Conservation (phyloP, 2,329 filamentous ascomycete species). For the Teratosphaeria viscida region DNA sequence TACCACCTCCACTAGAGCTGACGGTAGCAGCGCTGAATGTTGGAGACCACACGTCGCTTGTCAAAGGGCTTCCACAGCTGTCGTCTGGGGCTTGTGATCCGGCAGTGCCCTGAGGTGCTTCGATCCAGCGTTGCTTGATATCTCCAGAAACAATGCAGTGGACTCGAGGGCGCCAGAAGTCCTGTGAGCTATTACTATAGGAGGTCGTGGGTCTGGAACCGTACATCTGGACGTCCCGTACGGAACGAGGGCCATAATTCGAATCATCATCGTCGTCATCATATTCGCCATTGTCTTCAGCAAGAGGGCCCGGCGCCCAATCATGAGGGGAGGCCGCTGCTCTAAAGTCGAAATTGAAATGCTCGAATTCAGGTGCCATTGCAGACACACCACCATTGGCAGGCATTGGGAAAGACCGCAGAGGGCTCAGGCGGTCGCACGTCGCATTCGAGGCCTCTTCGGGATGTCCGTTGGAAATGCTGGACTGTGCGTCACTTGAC, state of each 20-base stretch:
- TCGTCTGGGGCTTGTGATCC: not conserved
- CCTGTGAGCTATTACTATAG: not conserved
- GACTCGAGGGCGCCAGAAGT: not conserved
- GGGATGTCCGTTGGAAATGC: not conserved
- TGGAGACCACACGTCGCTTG: constrained; percentile 14
- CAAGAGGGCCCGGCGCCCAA: not conserved
- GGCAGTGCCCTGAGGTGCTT: not conserved
- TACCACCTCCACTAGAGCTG: constrained; percentile 16
- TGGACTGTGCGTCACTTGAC: not conserved
- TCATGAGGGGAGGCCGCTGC: not conserved
- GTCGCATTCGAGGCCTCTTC: not conserved
- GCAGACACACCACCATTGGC: not conserved
- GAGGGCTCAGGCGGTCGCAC: not conserved
- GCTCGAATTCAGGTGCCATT: not conserved
- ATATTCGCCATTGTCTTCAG: constrained; percentile 1
- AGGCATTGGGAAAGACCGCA: not conserved
- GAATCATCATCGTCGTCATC: constrained; percentile 2
- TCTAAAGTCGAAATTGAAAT: not conserved
- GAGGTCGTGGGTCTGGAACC: constrained; percentile 5
- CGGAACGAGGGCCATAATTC: constrained; percentile 5
- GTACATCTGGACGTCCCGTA: constrained; percentile 15
- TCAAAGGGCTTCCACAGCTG: not conserved
- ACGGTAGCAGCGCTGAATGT: constrained; percentile 24
- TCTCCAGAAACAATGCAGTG: not conserved
- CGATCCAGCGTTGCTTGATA: not conserved